A percentile compares a stretch with the other conserved stretches of the same genome.
Evolutionary conservation across 768 basidiomycete genomes (phyloP).

Genomic region (Lentinula detonsa): DNA sequence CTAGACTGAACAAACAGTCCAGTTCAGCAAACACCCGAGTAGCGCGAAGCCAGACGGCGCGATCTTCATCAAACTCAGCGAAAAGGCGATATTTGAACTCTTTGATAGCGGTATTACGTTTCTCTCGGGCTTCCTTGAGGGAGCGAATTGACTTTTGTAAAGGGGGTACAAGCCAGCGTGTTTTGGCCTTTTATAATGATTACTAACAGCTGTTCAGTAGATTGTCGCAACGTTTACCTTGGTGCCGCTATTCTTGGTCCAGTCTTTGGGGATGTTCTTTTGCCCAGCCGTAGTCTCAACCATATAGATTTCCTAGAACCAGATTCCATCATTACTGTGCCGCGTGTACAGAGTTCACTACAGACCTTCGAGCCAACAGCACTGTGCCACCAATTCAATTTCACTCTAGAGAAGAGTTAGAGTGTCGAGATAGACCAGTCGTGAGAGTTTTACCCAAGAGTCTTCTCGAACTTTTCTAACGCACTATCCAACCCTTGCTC

Average conservation of each 20-base stretch:
- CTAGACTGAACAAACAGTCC: conserved; percentile 92
- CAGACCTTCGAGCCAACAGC: conserved; percentile 73
- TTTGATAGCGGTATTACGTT: conserved; percentile 71
- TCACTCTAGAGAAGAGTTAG: conserved; percentile 31
- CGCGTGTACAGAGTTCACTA: neutral
- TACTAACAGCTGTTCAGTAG: neutral
- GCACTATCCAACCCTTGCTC: conserved; percentile 69
- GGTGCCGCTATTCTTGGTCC: conserved; percentile 75
- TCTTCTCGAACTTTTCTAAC: conserved; percentile 59
- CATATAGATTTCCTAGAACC: conserved; percentile 78
- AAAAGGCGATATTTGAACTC: conserved; percentile 77
- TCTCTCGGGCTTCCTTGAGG: conserved; percentile 93
- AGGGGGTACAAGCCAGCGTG: conserved; percentile 74
- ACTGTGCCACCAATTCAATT: conserved; percentile 69
- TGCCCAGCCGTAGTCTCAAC: conserved; percentile 61
- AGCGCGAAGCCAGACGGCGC: conserved; percentile 75
- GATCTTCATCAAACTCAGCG: conserved; percentile 77
- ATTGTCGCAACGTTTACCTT: conserved; percentile 47
- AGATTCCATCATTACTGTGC: neutral
- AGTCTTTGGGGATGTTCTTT: conserved; percentile 71
- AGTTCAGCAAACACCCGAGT: conserved; percentile 87
- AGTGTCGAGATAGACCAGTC: conserved; percentile 10
- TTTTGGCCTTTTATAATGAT: conserved; percentile 43
- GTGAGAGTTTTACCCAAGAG: conserved; percentile 46
- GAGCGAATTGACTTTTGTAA: conserved; percentile 66